Base-by-base conservation (phyloP, 2,329 filamentous ascomycete species). In the Aspergillus phoenicis region DNA sequence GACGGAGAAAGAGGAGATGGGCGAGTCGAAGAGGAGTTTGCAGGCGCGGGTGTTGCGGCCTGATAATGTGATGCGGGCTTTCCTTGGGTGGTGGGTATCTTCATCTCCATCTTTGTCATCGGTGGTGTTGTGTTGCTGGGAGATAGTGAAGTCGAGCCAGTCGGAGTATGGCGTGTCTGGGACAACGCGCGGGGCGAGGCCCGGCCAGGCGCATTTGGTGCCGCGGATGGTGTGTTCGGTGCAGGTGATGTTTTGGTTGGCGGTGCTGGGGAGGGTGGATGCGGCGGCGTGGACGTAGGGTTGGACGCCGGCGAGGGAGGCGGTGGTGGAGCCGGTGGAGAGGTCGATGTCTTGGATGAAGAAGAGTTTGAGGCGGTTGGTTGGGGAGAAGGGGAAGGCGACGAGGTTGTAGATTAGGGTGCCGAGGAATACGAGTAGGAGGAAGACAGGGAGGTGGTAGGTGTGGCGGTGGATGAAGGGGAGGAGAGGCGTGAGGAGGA, bases 401-500 rank as follows among this genome's bases (percentile, higher is more conserved):
- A 86, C 78, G 4, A 97, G 84, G 71, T 96, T 96, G 80, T 97
- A 98, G 59, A 93, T 84, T 28, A 96, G 78, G 1, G 92, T 96
- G 30, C 83, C 91, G 24, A 86, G 71, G 63, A 93, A 91, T 8
- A 97, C 80, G 11, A 89, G 72, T 28, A 96, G 82, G 15, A 97
- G 76, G 68, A 96, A 88, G 0, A 89, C 79, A 0, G 95, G 93
- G 4, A 98, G 75, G 62, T 96, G 92, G 72, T 90, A 90, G 1
- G 89, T 91, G 64, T 95, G 87, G 47, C 94, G 89, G 74, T 98
- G 93, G 43, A 97, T 83, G 72, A 96, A 96, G 0, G 95, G 95
- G 0, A 88, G 85, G 2, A 92, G 75, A 0, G 95, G 95, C 0
- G 91, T 80, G 17, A 97, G 78, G 0, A 97, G 72, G 1, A 97